Conservation (phyloP, 257 asterid species). For the Paulownia fortunei region DNA sequence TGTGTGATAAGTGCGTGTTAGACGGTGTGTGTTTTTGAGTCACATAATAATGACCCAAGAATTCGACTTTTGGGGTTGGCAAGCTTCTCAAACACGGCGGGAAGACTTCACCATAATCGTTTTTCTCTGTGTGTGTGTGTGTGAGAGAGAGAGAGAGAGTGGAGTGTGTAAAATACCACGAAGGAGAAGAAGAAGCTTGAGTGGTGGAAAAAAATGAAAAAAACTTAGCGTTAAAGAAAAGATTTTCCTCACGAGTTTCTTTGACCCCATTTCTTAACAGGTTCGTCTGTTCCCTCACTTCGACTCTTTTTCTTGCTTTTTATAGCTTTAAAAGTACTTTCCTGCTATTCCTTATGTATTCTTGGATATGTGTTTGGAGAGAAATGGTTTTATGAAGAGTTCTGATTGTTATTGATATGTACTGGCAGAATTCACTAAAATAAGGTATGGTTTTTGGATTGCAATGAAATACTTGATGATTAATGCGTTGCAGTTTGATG, state of each 20-base stretch:
- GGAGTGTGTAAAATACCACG: constrained; percentile 28
- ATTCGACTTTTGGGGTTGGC: constrained; percentile 39
- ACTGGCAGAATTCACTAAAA: neutral
- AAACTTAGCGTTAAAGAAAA: constrained; percentile 48
- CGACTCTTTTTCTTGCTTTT: constrained; percentile 26
- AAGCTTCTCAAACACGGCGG: constrained; percentile 51
- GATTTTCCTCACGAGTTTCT: constrained; percentile 35
- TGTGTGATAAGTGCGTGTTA: neutral
- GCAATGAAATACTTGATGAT: neutral
- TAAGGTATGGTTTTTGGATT: constrained; percentile 30
- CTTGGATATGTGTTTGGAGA: neutral
- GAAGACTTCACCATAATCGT: constrained; percentile 35
- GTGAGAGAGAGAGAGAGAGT: constrained; percentile 25
- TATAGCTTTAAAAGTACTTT: neutral
- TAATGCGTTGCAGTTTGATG: constrained; percentile 27
- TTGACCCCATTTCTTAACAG: constrained; percentile 42
- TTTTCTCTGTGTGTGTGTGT: neutral
- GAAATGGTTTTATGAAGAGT: constrained; percentile 13
- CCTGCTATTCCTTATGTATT: constrained; percentile 24
- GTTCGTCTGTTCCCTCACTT: constrained; percentile 39
- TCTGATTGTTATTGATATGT: neutral
- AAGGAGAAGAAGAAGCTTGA: constrained; percentile 33
- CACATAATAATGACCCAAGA: constrained; percentile 32
- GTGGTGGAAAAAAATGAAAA: constrained; percentile 31
- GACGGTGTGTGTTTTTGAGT: neutral